Base-by-base conservation (phyloP, 2,329 filamentous ascomycete species). In the Colletotrichum shisoi region DNA sequence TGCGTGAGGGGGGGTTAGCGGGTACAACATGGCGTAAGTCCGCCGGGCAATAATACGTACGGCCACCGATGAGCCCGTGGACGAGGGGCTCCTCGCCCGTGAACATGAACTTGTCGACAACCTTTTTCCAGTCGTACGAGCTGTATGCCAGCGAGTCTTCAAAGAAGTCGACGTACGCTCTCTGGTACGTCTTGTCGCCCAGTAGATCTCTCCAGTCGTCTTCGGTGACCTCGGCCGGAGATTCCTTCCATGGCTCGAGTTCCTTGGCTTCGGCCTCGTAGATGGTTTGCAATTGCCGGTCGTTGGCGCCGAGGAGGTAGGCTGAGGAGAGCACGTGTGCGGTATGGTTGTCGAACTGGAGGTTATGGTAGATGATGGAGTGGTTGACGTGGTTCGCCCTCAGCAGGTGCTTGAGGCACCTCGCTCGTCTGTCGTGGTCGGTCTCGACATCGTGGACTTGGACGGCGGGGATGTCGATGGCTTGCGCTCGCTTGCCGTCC, bases 91-190 rank as follows among this genome's bases (percentile, higher is more conserved):
- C 83, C 57, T 91, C 85, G 40, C 89, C 90, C 48, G 83, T 79
- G 70, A 94, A 91, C 52, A 99, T 78, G 75, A 91, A 98, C 69
- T 94, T 86, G 3, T 87, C 81, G 9, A 96, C 81, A 3, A 96
- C 87, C 60, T 84, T 82, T 74, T 90, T 91, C 92, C 95, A 97
- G 74, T 97, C 87, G 76, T 97, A 98, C 42, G 87, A 83, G 72
- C 89, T 86, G 34, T 82, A 80, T 3, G 92, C 93, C 37, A 98
- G 82, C 73, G 93, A 88, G 76, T 99, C 95, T 76, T 99, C 95
- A 75, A 96, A 98, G 76, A 95, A 98, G 76, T 99, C 94, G 63
- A 99, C 83, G 74, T 90, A 99, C 0, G 93, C 94, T 67, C 94
- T 87, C 78, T 99, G 93, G 74, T 96, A 97, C 69, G 82, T 87